Base-by-base conservation (phyloP, 257 asterid species). In the Solanum chiquidenum region DNA sequence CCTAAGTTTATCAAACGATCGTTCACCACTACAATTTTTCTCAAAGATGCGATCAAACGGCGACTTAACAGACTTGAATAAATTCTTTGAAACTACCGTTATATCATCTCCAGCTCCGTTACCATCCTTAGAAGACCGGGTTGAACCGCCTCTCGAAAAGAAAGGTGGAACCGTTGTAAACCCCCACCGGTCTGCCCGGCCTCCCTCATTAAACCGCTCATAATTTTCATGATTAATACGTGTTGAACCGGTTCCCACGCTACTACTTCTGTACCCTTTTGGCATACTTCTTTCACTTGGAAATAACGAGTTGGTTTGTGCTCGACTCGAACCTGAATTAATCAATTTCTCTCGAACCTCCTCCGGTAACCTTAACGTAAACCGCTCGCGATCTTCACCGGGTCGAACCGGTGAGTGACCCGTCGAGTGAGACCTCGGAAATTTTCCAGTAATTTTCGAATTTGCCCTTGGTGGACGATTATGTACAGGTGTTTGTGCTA, bases 321-420 rank as follows among this genome's bases (percentile, higher is more conserved):
- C 88, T 46, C 92, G 66, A 7, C 20, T 86, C 38, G 88, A 85
- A 60, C 85, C 89, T 1, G 91, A 60, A 25, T 79, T 89, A n/a
- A 89, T 83, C 66, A 91, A 84, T 16, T 86, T 74, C 40, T 66
- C 37, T 1, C 83, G 86, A 12, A 90, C 89, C 40, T 89, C 92
- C 84, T 71, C 89, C 0, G 93, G 90, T 52, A 91, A 64, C 72
- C 92, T 89, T n/a, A 91, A 80, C 2, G 93, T 91, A 80, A 87
- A 91, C 37, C 91, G 88, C 83, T 91, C 92, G 27, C 79, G 71
- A 62, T 90, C 86, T 13, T 83, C 89, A 4, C 79, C 91, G 1
- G 88, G 86, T 35, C 49, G 92, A 89, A 89, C n/a, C 80, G 31
- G 62, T 52, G 89, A 62, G 55, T 91, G 92, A 34, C 93, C 91